Evolutionary conservation across 148 eudicot genomes (phyloP).

Genomic region (Heliamphora exappendiculata): DNA sequence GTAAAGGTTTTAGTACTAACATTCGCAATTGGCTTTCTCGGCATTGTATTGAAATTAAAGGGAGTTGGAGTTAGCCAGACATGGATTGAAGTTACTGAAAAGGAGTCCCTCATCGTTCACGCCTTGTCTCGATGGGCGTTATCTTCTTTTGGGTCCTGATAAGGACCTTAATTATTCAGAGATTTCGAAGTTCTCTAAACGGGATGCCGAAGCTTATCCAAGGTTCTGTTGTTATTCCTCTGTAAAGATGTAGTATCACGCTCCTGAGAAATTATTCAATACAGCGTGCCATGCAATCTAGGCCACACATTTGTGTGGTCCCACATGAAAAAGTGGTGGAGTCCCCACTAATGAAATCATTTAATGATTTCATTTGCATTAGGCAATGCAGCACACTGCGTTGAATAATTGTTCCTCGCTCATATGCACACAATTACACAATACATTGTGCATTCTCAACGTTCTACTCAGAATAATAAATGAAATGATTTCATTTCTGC

Average conservation of each 20-base stretch:
- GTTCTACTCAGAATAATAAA: not conserved
- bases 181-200: conserved; percentile 69
- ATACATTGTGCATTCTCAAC: not conserved
- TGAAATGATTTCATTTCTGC: not conserved
- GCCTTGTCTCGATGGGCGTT: conserved; percentile 81
- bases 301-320: no score
- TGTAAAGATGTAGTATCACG: no score
- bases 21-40: not conserved
- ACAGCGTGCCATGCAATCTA: no score
- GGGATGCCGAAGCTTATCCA: conserved; percentile 77
- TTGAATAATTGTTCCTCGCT: no score
- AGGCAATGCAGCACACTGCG: no score
- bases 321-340: no score
- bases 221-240: conserved; percentile 30
- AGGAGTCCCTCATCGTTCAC: conserved; percentile 84
- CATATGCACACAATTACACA: conserved; percentile 5
- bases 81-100: conserved; percentile 72
- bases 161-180: conserved; percentile 58
- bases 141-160: conserved; percentile 73
- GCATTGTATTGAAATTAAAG: conserved; percentile 20
- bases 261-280: no score
- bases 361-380: no score
- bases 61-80: conserved; percentile 72
- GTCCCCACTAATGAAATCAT: no score
- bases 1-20: not conserved